Conservation (phyloP, 768 basidiomycete species). For the Termitomyces sp. region DNA sequence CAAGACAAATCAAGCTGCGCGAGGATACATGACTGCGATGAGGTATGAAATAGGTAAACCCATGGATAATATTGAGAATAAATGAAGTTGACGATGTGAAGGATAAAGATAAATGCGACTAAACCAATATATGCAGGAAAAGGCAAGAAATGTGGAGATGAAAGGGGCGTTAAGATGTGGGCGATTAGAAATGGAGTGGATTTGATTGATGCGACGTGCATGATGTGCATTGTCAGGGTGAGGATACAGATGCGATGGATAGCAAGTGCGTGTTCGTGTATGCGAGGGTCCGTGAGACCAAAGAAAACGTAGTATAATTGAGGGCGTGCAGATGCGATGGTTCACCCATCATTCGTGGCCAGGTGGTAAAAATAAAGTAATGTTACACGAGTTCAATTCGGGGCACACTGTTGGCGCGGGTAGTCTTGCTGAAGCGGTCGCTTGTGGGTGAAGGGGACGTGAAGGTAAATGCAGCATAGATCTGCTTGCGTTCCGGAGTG, state of each 20-base stretch:
- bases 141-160: background rate
- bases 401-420: slow-evolving; percentile 27
- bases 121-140: slow-evolving; percentile 8
- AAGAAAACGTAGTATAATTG: slow-evolving; percentile 1
- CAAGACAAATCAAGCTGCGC: slow-evolving; percentile 13
- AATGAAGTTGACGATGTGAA: background rate
- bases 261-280: slow-evolving; percentile 5
- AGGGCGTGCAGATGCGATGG: background rate
- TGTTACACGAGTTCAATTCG: slow-evolving; percentile 21
- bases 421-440: slow-evolving; percentile 46
- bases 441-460: slow-evolving; percentile 65
- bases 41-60: slow-evolving; percentile 5
- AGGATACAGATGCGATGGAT: slow-evolving; percentile 14
- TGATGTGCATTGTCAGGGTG: slow-evolving; percentile 10
- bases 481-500: slow-evolving; percentile 70
- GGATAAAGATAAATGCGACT: slow-evolving; percentile 9
- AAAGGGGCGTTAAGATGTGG: background rate
- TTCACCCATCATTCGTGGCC: background rate
- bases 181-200: background rate
- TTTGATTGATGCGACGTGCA: slow-evolving; percentile 10
- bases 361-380: background rate
- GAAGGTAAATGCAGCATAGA: slow-evolving; percentile 77
- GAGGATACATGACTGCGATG: slow-evolving; percentile 9
- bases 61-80: background rate
- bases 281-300: slow-evolving; percentile 8